A percentile compares a stretch with the other conserved stretches of the same genome.
These are phyloP conservation scores for Globisporangium sylvaticum DNA, from an alignment of 352 stramenopile species.

Conservation along the genomic window DNA sequence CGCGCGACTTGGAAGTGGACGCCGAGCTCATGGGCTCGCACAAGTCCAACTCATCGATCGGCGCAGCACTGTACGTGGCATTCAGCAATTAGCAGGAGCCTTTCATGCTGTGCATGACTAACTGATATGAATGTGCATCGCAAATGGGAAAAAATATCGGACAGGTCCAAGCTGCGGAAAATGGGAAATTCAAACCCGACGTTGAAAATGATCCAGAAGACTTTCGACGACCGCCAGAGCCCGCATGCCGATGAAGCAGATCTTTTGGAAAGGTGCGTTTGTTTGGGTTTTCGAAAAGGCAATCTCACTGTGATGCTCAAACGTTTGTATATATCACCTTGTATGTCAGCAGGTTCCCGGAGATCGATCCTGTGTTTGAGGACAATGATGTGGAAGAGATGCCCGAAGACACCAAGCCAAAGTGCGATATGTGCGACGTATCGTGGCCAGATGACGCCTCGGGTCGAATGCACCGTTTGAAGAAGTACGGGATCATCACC, in stretches of 20 bases:
- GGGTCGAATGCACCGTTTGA: slow-evolving; percentile 52
- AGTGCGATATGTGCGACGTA: slow-evolving; percentile 80
- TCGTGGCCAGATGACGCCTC: slow-evolving; percentile 72
- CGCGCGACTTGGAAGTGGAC: slow-evolving; percentile 48
- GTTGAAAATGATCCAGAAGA: slow-evolving; percentile 69
- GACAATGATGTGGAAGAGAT: slow-evolving; percentile 54
- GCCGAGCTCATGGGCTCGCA: slow-evolving; percentile 57
- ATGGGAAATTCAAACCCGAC: slow-evolving; percentile 62
- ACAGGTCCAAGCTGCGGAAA: slow-evolving; percentile 68
- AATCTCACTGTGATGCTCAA: no score
- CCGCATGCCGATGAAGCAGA: slow-evolving; percentile 39
- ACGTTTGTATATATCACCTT: not conserved
- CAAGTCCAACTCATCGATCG: slow-evolving; percentile 49
- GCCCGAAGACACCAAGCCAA: slow-evolving; percentile 17
- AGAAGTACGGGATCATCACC: slow-evolving; percentile 47
- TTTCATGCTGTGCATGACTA: not conserved
- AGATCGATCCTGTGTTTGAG: slow-evolving; percentile 74
- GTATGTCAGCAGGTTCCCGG: slow-evolving; percentile 30
- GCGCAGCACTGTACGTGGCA: slow-evolving; percentile 45
- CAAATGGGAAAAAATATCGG: no score
- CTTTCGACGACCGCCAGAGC: slow-evolving; percentile 55
- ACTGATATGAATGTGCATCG: not conserved
- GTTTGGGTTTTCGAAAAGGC: no score
- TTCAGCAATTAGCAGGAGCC: not conserved
- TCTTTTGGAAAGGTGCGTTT: slow-evolving; percentile 33